Evolutionary conservation across 768 basidiomycete genomes (phyloP).

Genomic region (Kwoniella sp.): DNA sequence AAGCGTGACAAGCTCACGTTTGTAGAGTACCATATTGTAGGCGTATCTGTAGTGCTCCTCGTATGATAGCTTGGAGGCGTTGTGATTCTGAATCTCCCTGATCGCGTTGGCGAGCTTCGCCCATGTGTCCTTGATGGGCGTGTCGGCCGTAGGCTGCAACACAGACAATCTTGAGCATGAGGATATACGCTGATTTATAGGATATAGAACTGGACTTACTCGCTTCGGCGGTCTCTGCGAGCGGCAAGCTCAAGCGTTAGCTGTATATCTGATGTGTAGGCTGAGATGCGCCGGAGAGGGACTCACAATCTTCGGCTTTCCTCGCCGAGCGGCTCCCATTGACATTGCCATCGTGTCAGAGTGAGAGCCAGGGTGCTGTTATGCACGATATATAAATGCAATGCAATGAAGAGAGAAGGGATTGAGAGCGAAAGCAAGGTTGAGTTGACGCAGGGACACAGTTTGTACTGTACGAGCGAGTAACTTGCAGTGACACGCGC

Average conservation of each 20-base stretch:
- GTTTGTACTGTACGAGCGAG: too few relatives aligned
- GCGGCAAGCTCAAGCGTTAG: conserved; percentile 1
- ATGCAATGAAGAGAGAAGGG: not conserved
- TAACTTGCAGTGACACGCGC: too few relatives aligned
- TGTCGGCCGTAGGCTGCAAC: conserved; percentile 34
- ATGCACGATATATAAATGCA: not conserved
- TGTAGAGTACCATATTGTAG: conserved; percentile 89
- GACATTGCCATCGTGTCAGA: conserved; percentile 38
- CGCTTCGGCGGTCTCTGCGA: conserved; percentile 45
- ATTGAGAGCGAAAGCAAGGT: not conserved
- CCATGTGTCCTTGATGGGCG: conserved; percentile 80
- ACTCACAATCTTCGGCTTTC: conserved; percentile 48
- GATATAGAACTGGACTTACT: conserved; percentile 23
- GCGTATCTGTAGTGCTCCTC: conserved; percentile 93
- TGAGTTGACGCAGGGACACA: too few relatives aligned
- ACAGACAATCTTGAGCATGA: not conserved
- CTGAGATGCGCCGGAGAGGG: not conserved
- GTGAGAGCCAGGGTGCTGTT: conserved; percentile 1
- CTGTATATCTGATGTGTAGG: not conserved
- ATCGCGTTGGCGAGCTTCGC: conserved; percentile 78
- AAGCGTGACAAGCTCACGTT: conserved; percentile 53
- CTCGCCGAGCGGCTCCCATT: conserved; percentile 39
- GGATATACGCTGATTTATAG: not conserved
- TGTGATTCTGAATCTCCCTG: conserved; percentile 90
- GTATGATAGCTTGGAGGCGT: conserved; percentile 82